Conservation (phyloP, 768 basidiomycete genomes). For the Trametopsis cervina region DNA sequence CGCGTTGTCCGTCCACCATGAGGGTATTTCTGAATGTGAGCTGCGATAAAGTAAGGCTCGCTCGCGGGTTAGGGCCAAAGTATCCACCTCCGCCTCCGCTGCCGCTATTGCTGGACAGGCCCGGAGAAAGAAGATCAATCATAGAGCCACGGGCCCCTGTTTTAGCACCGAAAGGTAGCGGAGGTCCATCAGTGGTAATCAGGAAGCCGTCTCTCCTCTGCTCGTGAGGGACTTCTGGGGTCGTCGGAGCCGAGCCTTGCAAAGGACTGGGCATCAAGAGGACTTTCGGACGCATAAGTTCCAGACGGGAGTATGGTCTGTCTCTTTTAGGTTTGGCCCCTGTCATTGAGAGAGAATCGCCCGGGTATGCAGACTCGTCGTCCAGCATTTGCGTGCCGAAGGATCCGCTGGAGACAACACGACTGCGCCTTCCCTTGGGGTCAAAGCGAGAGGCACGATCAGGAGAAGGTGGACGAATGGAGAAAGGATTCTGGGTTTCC, state of each 20-base stretch:
- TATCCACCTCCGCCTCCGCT: slow-evolving; percentile 30
- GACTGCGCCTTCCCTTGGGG: slow-evolving; percentile 34
- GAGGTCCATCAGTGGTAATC: slow-evolving; percentile 62
- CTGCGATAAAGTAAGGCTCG: slow-evolving; percentile 70
- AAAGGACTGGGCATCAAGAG: slow-evolving; percentile 92
- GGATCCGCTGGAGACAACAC: slow-evolving; percentile 43
- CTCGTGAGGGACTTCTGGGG: slow-evolving; percentile 18
- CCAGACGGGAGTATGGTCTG: slow-evolving; percentile 64
- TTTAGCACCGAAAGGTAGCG: slow-evolving; percentile 69
- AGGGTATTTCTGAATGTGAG: slow-evolving; percentile 82
- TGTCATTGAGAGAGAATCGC: slow-evolving; percentile 29
- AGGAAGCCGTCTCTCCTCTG: slow-evolving; percentile 52
- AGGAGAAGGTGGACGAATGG: slow-evolving; percentile 27
- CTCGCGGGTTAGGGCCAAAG: slow-evolving; percentile 73
- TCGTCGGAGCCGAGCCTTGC: slow-evolving; percentile 37
- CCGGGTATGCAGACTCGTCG: slow-evolving; percentile 33
- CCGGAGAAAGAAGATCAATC: slow-evolving; percentile 1
- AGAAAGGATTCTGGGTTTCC: slow-evolving; percentile 24
- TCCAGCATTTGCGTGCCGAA: slow-evolving; percentile 57
- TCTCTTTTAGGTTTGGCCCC: slow-evolving; percentile 33
- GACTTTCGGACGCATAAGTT: slow-evolving; percentile 83
- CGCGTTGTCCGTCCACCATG: slow-evolving; percentile 58
- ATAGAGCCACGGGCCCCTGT: slow-evolving; percentile 24
- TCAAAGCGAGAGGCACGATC: slow-evolving; percentile 38
- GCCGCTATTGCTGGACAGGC: slow-evolving; percentile 13